Evolutionary conservation across 2,329 filamentous ascomycete genomes (phyloP).

Genomic region (Fusarium xylarioides): DNA sequence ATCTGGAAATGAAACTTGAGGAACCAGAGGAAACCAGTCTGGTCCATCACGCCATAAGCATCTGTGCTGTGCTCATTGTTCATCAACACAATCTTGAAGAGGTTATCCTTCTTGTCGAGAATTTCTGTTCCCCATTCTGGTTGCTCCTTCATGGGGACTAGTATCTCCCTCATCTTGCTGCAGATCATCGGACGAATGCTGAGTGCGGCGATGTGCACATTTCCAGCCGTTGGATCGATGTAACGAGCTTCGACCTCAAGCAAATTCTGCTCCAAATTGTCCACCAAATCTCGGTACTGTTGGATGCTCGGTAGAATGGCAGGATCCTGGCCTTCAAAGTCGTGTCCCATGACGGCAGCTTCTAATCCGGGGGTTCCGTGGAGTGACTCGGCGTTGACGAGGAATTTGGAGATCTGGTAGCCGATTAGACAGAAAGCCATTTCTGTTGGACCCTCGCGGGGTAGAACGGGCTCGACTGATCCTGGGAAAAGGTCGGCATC

Average conservation of each 20-base stretch:
- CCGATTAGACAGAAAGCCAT: slow-evolving; percentile 66
- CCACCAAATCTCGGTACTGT: slow-evolving; percentile 54
- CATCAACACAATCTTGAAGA: slow-evolving; percentile 64
- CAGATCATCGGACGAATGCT: slow-evolving; percentile 58
- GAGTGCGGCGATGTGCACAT: slow-evolving; percentile 61
- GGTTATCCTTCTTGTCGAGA: slow-evolving; percentile 59
- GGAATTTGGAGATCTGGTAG: slow-evolving; percentile 60
- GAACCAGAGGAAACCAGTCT: slow-evolving; percentile 65
- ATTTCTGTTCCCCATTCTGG: slow-evolving; percentile 62
- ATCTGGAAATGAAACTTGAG: slow-evolving; percentile 63
- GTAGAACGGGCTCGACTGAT: slow-evolving; percentile 59
- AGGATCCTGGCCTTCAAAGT: slow-evolving; percentile 45
- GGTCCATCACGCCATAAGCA: slow-evolving; percentile 54
- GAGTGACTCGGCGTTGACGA: slow-evolving; percentile 54
- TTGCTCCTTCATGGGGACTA: slow-evolving; percentile 57
- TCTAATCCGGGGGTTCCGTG: slow-evolving; percentile 59
- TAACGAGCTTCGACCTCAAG: slow-evolving; percentile 58
- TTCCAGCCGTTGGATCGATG: slow-evolving; percentile 61
- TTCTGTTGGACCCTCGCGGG: slow-evolving; percentile 66
- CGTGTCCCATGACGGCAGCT: slow-evolving; percentile 57
- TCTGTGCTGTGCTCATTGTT: slow-evolving; percentile 58
- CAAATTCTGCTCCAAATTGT: slow-evolving; percentile 55
- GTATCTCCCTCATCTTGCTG: slow-evolving; percentile 59
- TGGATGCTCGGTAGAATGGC: slow-evolving; percentile 46
- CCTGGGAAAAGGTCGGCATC: slow-evolving; percentile 66